Base-by-base conservation (phyloP, 2,329 filamentous ascomycete species). In the Fusarium sulawesiense region DNA sequence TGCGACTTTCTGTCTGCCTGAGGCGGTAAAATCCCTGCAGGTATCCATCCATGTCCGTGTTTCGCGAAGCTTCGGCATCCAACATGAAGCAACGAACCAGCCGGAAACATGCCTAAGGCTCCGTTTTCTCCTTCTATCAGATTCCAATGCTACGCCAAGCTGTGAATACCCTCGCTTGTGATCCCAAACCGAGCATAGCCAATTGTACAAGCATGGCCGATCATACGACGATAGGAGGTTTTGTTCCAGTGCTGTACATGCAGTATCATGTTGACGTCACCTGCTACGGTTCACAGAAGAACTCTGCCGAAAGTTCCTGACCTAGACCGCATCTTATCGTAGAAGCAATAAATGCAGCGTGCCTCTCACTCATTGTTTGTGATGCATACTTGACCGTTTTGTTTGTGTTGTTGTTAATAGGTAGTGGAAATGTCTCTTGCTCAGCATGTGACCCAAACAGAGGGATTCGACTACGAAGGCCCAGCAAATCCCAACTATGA, bases 391-490 rank as follows among this genome's bases (percentile, higher is more conserved):
- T 1, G 9, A 7, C n/a, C 16, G 13, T 18, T 25, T 20, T 8
- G 8, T 23, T 14, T 6, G n/a, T 27, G 2, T 14, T 20, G 2
- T 14, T 20, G 4, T 40, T 7, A 6, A 23, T 50, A 40, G 32
- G 40, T 25, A 30, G 29, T 30, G 9, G n/a, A 40, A 63, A 83
- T 83, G 81, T 83, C 81, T 69, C 78, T 83, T 64, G 81, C 78
- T 68, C 81, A 82, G 66, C 81, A 82, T 73, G 79, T 82, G 56
- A 82, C 80, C 18, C 77, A 80, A 49, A 56, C 57, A 10, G 80
- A 83, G 74, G 81, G 81, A 65, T 79, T 82, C 65, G 81, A 83
- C 64, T 80, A 80, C 49, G 77, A 78, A 64, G 72, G 73, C 53
- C 73, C 70, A 71, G 64, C 74, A 51, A 55, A 71, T 56, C 57